Base-by-base conservation (phyloP, 2,329 filamentous ascomycete genomes). In the Cytospora piceicola region DNA sequence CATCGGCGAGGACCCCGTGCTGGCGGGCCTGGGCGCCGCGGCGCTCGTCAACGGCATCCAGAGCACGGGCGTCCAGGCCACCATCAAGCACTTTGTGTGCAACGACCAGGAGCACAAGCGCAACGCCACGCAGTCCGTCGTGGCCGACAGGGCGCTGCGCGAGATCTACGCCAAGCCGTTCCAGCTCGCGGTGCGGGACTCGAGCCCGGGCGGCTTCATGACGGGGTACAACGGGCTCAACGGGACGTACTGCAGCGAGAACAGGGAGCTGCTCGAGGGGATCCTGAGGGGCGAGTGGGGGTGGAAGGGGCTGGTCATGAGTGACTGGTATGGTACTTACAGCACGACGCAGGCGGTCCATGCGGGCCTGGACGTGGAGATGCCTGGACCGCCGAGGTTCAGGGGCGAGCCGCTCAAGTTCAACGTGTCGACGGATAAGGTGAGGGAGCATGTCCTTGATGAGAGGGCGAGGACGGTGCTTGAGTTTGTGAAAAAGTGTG, bases 31-130 rank as follows among this genome's bases (percentile, higher is more conserved):
- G 20, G 81, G 83, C 12, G 83, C 85, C 3, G 83, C 82, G 9
- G 80, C 82, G 34, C 77, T 87, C 34, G 77, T 86, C 46, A 79
- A 78, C 52, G 85, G 85, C 17, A 85, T 87, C 61, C 83, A 88
- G 74, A 81, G 79, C 67, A 84, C 79, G 22, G 84, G 84, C 12
- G 79, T 88, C 42, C 81, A 83, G 70, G 84, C 85, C 4, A 83
- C 83, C 2, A 78, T 86, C 66, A 88, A 88, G 77, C 85, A 88
- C 73, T 88, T 87, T 72, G 81, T 87, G 24, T 86, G 83, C 75
- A 88, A 88, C 68, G 85, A 88, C 70, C 84, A 87, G 71, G 85
- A 88, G 72, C 83, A 86, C 70, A 82, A 80, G 74, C 80, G 85
- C 22, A 84, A 85, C 75, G 81, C 80, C 9, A 83, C 87, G 0